Base-by-base conservation (phyloP, 202 grass and related monocot genomes). In the Panicum virgatum region DNA sequence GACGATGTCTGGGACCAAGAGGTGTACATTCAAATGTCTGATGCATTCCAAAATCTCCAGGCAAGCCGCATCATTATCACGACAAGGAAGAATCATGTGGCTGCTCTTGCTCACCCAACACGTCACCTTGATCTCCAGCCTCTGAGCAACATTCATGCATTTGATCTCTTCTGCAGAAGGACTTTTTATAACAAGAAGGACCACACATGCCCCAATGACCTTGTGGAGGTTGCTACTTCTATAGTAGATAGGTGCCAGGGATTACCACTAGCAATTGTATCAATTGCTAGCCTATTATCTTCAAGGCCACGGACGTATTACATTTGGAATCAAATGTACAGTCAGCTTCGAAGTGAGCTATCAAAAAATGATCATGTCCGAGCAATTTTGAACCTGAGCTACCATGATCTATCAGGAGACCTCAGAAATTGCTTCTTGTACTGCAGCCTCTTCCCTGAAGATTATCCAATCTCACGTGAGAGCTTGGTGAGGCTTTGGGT, bases 381-480 rank as follows among this genome's bases (percentile, higher is more conserved):
- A 11, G 72, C 40, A 14, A 65, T 88, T 69, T 42, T 90, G 12
- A 88, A 63, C 30, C n/a, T 87, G 16, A 87, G 90, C 50, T 89
- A 77, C 46, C n/a, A 78, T 12, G 66, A 75, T 48, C 32, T 85
- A 46, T 84, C 90, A 16, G 80, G 80, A 5, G 10, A 89, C 51
- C 77, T 87, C 9, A 87, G 76, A 37, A 78, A 89, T 37, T 92
- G 90, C 56, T 83, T 92, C 22, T 42, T 89, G 15, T 89, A 89
- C 50, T 92, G 86, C 16, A 57, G 82, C 29, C 23, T 92, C 51
- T 89, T 92, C 69, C 84, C 56, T 18, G 89, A 87, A 62, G 90
- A 82, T 52, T 23, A 58, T 32, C 7, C 5, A 0, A 54, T 92
- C 8, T 14, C 36, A 62, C 67, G 80, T 16, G 86, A 87, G 13